Base-by-base conservation (phyloP, 2,329 filamentous ascomycete species). In the Pseudogymnoascus sp. region DNA sequence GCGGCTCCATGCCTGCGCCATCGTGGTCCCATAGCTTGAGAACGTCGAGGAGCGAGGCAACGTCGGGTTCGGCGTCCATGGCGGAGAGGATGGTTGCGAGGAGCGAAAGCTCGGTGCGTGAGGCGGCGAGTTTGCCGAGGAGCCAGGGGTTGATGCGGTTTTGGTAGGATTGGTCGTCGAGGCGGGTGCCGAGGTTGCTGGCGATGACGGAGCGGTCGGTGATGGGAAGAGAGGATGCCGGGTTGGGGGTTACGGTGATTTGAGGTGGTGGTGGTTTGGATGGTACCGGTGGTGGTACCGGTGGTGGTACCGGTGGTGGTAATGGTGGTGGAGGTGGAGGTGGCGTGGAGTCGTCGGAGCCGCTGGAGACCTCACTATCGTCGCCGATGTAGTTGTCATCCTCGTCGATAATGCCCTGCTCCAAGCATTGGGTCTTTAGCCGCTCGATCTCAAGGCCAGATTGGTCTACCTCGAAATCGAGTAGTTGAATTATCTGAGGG, bases 391-490 rank as follows among this genome's bases (percentile, higher is more conserved):
- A 55, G 28, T 33, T 33, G 28, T 55, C 68, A 42, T 64, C 42
- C 11, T 70, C 64, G 38, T 71, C 67, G 4, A 70, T 62, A 8
- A 71, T 45, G 5, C 65, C 66, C 16, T 60, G 28, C 9, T 49
- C 22, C 0, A 69, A 45, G 35, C 69, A 71, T 4, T 64, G 11
- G 19, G 39, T 12, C 25, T 59, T 63, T 35, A 70, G 62, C 1
- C 39, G 5, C 11, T 49, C 38, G 0, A 64, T 49, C 12, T 68
- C 66, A 1, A 12, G 38, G 16, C 67, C 58, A 1, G 58, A 19
- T 22, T 16, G 11, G 8, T 59, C 14, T 16, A 69, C 63, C 23
- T 69, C 22, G 2, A 36, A 19, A 2, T 58, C 8, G 0, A 70
- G 39, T 4, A 60, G 35, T 3, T 38, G 45, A 25, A 66, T 36